Evolutionary conservation across 2,329 filamentous ascomycete species (phyloP).

Genomic region (Emmonsiellopsis sp.): DNA sequence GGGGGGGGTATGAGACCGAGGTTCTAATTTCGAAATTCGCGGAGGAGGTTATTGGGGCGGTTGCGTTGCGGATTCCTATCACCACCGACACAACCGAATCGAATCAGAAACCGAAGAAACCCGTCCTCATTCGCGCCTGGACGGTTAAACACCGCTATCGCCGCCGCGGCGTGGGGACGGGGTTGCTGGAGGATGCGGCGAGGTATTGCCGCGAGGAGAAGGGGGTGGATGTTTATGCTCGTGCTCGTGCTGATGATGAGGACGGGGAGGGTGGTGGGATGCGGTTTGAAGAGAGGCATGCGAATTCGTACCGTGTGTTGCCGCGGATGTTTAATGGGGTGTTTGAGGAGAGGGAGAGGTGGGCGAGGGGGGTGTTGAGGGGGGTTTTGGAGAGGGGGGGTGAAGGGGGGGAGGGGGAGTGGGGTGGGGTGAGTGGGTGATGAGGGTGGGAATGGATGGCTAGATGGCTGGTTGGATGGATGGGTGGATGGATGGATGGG

Average conservation of each 20-base stretch:
- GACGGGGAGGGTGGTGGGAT: neutral
- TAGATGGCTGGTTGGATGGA: too few relatives aligned
- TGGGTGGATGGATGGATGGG: too few relatives aligned
- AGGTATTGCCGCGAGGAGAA: conserved; percentile 54
- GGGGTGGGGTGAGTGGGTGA: neutral
- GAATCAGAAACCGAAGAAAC: neutral
- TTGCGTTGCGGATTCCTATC: conserved; percentile 45
- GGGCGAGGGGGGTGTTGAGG: conserved; percentile 37
- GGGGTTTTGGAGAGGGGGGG: conserved; percentile 13
- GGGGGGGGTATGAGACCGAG: conserved; percentile 41
- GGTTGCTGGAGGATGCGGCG: conserved; percentile 64
- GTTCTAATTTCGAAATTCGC: conserved; percentile 54
- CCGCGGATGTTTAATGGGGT: conserved; percentile 53
- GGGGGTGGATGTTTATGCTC: too few relatives aligned
- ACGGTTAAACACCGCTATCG: conserved; percentile 64
- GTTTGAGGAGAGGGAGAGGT: conserved; percentile 51
- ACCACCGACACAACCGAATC: neutral
- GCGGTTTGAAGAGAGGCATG: conserved; percentile 65
- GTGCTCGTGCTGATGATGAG: conserved; percentile 41
- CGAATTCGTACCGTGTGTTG: conserved; percentile 58
- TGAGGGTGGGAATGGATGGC: too few relatives aligned
- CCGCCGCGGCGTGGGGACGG: conserved; percentile 60
- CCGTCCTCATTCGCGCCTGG: conserved; percentile 65
- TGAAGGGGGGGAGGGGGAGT: neutral
- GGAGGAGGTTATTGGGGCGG: conserved; percentile 59